phyloP scores from a whole-genome alignment of 495 filamentous ascomycete genomes.

The Gamarada debralockiae region DNA sequence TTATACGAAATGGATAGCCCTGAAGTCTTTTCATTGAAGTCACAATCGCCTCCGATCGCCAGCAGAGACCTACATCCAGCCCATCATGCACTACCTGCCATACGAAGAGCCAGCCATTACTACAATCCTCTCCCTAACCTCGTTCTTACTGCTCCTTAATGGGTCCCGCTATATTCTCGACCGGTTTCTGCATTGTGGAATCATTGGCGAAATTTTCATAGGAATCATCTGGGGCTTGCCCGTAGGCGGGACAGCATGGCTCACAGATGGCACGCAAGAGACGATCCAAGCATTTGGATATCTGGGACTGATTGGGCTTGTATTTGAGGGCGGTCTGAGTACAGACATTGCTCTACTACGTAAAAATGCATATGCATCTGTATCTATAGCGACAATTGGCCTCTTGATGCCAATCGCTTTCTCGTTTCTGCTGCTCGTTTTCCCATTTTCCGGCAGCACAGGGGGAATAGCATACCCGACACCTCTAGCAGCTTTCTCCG shows the following conservation, averaged over 20 bases:
- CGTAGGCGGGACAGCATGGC: slow-evolving; percentile 46
- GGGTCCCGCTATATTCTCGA: slow-evolving; percentile 54
- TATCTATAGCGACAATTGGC: slow-evolving; percentile 59
- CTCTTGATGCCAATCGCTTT: slow-evolving; percentile 62
- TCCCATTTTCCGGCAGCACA: slow-evolving; percentile 19
- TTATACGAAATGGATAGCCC: no score
- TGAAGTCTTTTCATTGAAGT: no score
- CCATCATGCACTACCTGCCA: slow-evolving; percentile 34
- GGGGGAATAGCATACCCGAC: slow-evolving; percentile 6
- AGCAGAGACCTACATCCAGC: no score
- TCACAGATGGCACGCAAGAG: slow-evolving; percentile 43
- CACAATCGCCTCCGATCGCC: no score
- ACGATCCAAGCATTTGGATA: slow-evolving; percentile 69
- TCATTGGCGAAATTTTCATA: slow-evolving; percentile 71
- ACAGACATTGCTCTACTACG: slow-evolving; percentile 56
- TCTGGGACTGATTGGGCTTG: slow-evolving; percentile 67
- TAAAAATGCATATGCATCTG: slow-evolving; percentile 56
- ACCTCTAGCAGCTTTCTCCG: slow-evolving; percentile 54
- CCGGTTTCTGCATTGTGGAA: slow-evolving; percentile 60
- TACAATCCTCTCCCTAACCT: slow-evolving; percentile 55
- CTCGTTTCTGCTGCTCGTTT: slow-evolving; percentile 54
- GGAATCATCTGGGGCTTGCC: slow-evolving; percentile 69
- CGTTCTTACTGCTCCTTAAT: slow-evolving; percentile 66
- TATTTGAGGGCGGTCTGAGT: slow-evolving; percentile 62
- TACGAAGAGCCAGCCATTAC: slow-evolving; percentile 59